These are phyloP conservation scores for Fusarium poae DNA, from an alignment of 2,329 filamentous ascomycete species.

Conservation along the genomic window DNA sequence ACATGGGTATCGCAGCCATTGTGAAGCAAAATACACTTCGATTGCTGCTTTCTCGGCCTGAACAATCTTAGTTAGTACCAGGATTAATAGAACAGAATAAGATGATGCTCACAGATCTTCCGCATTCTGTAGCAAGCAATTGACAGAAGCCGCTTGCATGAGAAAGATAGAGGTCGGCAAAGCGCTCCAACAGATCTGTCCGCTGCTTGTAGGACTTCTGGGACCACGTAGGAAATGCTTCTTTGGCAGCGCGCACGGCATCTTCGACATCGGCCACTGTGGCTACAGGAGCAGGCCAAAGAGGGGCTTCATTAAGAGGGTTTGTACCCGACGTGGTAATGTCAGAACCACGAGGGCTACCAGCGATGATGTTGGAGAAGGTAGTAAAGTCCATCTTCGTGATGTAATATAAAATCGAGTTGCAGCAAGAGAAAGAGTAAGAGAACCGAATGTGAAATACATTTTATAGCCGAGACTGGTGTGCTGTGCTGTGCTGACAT, in stretches of 20 bases:
- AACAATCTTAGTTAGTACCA: not conserved
- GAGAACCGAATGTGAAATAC: not conserved
- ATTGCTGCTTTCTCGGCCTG: constrained; percentile 5
- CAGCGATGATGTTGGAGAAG: not conserved
- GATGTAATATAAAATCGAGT: not conserved
- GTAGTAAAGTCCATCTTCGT: constrained; percentile 3
- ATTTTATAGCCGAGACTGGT: not conserved
- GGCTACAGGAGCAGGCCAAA: constrained; percentile 1
- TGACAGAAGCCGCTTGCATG: not conserved
- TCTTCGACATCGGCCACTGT: not conserved
- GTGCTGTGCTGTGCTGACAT: not conserved
- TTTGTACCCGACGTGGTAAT: not conserved
- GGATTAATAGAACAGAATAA: no score
- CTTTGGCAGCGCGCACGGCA: not conserved
- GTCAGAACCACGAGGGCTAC: not conserved
- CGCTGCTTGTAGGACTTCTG: not conserved
- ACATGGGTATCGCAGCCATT: constrained; percentile 12
- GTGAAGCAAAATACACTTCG: constrained; percentile 5
- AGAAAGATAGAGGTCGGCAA: constrained; percentile 6
- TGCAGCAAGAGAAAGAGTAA: not conserved
- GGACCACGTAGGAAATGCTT: constrained; percentile 7
- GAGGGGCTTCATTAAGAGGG: not conserved
- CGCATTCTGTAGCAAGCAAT: constrained; percentile 1
- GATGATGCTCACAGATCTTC: constrained; percentile 4
- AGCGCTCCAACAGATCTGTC: not conserved